phyloP scores from a whole-genome alignment of 352 stramenopile species.

The Globisporangium polare region DNA sequence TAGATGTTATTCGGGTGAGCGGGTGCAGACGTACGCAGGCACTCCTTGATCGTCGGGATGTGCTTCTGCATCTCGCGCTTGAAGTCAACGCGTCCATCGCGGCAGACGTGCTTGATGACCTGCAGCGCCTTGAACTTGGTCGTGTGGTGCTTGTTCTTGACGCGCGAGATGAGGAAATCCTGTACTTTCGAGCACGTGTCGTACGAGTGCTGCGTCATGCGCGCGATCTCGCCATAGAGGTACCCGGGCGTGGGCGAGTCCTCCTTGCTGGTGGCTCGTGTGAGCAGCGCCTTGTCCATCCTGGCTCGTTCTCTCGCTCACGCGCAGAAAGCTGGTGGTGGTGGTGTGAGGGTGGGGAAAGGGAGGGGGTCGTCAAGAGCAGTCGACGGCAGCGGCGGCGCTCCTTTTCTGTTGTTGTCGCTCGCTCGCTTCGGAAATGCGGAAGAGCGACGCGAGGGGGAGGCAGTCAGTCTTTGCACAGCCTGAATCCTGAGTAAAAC shows the following conservation, averaged over 20 bases:
- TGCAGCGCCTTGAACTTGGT: constrained; percentile 94
- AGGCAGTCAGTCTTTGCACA: constrained; percentile 6
- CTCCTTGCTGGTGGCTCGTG: constrained; percentile 91
- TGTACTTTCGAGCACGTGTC: constrained; percentile 87
- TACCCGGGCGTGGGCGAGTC: constrained; percentile 94
- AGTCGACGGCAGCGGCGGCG: not conserved
- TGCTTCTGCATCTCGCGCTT: constrained; percentile 91
- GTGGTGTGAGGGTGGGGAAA: not conserved
- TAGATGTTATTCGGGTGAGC: not conserved
- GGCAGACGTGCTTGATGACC: constrained; percentile 92
- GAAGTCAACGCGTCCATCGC: constrained; percentile 87
- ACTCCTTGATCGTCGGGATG: constrained; percentile 91
- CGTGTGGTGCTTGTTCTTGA: constrained; percentile 95
- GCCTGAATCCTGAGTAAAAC: not conserved
- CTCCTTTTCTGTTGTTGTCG: constrained; percentile 1
- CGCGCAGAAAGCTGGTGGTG: not conserved
- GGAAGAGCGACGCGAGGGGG: constrained; percentile 5
- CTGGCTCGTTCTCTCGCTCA: constrained; percentile 8
- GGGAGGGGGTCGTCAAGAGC: not conserved
- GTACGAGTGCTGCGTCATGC: constrained; percentile 91
- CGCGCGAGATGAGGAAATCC: constrained; percentile 88
- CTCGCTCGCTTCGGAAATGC: constrained; percentile 8
- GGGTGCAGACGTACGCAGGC: constrained; percentile 56
- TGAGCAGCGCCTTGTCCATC: constrained; percentile 93
- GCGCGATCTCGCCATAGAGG: constrained; percentile 95